Conservation (phyloP, 306 rosid species). For the Alnus glutinosa region DNA sequence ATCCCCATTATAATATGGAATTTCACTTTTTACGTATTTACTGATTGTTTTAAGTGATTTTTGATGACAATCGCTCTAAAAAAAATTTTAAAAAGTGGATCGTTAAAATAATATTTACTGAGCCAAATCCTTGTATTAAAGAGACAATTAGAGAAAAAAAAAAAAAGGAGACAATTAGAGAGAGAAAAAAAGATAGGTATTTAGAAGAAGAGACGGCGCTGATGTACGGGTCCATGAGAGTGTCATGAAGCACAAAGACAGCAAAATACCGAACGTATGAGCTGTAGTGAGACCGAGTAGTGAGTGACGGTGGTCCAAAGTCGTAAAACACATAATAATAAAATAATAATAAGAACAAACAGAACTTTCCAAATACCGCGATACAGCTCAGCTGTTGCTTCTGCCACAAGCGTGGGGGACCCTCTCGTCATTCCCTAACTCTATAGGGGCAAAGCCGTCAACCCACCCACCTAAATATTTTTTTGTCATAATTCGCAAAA, state of each 20-base stretch:
- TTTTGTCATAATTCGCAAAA: not conserved
- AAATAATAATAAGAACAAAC: not conserved
- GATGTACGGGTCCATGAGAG: not conserved
- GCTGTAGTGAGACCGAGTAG: slow-evolving; percentile 37
- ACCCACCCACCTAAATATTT: not conserved
- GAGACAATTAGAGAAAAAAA: no score
- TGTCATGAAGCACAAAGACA: slow-evolving; percentile 26
- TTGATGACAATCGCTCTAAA: no score
- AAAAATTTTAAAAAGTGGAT: no score
- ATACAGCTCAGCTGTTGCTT: slow-evolving; percentile 67
- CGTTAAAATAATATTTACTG: no score
- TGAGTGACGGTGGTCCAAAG: slow-evolving; percentile 65
- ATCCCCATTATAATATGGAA: no score
- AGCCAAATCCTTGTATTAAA: no score
- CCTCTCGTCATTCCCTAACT: slow-evolving; percentile 15
- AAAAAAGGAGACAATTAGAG: no score
- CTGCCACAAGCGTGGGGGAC: slow-evolving; percentile 48
- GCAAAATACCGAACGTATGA: slow-evolving; percentile 46
- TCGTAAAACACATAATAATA: slow-evolving; percentile 20
- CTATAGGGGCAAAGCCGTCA: slow-evolving; percentile 42
- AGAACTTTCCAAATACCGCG: slow-evolving; percentile 37
- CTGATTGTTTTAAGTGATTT: no score
- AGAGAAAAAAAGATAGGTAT: no score
- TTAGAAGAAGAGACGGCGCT: not conserved
- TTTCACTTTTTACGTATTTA: no score